Evolutionary conservation across 148 eudicot genomes (phyloP).

Genomic region (Nepenthes gracilis): DNA sequence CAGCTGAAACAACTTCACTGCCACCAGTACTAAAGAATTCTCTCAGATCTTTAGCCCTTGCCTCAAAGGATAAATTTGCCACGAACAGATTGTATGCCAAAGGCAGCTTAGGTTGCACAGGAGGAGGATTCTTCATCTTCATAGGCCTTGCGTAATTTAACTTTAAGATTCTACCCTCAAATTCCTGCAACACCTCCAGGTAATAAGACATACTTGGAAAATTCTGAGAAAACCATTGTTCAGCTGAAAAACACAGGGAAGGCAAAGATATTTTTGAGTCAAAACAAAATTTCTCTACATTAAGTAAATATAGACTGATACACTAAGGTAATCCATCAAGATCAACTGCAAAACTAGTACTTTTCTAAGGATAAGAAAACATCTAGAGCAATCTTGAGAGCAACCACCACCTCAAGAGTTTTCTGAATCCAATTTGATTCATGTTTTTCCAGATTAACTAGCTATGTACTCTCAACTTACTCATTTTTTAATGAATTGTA

Average conservation of each 20-base stretch:
- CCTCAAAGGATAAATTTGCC: slow-evolving; percentile 60
- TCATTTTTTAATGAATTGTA: no score
- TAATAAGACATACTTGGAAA: neutral
- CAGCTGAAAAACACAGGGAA: no score
- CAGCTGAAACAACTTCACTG: slow-evolving; percentile 47
- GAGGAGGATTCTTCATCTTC: slow-evolving; percentile 27
- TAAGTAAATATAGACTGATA: neutral
- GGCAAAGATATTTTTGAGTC: no score
- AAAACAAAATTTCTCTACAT: neutral
- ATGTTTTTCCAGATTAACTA: no score
- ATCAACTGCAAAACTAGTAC: no score
- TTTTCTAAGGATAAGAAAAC: no score
- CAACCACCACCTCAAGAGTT: no score
- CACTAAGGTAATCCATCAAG: no score
- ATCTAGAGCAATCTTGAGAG: no score
- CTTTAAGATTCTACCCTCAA: slow-evolving; percentile 61
- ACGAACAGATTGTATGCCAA: slow-evolving; percentile 67
- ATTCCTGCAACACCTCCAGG: slow-evolving; percentile 36
- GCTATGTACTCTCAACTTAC: no score
- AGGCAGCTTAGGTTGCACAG: slow-evolving; percentile 28
- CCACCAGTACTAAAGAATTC: slow-evolving; percentile 56
- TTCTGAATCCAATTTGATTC: no score
- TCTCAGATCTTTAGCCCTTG: slow-evolving; percentile 61
- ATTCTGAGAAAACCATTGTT: no score
- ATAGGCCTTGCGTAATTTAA: slow-evolving; percentile 60